Evolutionary conservation across 1,284 basidiomycete genomes (phyloP), one percentile per base, ranked within the genome.

Genomic region (Peniophora sp.): DNA sequence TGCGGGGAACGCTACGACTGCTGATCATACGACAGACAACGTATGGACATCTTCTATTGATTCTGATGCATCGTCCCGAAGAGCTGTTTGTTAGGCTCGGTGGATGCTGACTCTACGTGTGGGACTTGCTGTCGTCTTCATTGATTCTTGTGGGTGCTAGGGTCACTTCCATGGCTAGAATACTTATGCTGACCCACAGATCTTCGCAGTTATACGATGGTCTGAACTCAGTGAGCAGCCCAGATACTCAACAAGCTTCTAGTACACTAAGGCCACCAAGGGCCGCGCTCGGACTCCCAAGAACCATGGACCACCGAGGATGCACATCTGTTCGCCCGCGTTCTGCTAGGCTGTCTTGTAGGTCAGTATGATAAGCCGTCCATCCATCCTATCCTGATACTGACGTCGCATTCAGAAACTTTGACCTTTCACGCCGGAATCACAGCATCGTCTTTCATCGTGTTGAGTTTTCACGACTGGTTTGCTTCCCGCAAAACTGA

Each of bases 341-440:
- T 84, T 20, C 65, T 87, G 34, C 63, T 78, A 14, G 85, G 83
- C 8, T 88, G 84, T 57, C 60, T 77, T 34, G 73, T 79, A 53
- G 85, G 85, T 82, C 23, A n/a, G n/a, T n/a, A n/a, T n/a, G n/a
- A n/a, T n/a, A n/a, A n/a, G n/a, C n/a, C n/a, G n/a, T n/a, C n/a
- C n/a, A n/a, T n/a, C n/a, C n/a, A n/a, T n/a, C n/a, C n/a, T n/a
- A n/a, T n/a, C n/a, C n/a, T n/a, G 27, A 38, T 43, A 49, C 50
- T 22, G 36, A 17, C 47, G 32, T 17, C 48, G 39, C 24, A 38
- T 32, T 35, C 61, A 89, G 87, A 90, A 68, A 87, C 85, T 0
- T 55, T 81, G 11, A 77, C 83, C 11, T 90, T 90, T 58, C 88
- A 90, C 61, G 62, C 63, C 16, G 85, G 85, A 25, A 75, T 89